phyloP scores from a whole-genome alignment of 2,329 filamentous ascomycete species.

The Orbilia quercus region DNA sequence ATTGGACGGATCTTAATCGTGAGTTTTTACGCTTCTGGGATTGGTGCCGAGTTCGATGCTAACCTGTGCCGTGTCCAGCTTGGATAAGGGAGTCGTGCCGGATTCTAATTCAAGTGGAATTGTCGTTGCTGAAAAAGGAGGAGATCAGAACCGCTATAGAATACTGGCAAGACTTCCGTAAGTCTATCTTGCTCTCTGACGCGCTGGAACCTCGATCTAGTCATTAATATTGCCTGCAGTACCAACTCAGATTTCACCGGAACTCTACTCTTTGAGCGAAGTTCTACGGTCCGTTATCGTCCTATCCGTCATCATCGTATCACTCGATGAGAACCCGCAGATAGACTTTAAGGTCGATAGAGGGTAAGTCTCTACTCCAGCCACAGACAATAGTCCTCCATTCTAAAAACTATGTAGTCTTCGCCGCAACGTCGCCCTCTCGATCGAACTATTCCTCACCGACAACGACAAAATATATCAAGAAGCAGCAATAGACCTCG shows the following conservation, averaged over 20 bases:
- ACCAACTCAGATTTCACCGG: slow-evolving; percentile 58
- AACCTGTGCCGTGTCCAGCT: slow-evolving; percentile 29
- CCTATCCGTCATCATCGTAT: slow-evolving; percentile 57
- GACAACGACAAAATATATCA: slow-evolving; percentile 58
- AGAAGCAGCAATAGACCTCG: slow-evolving; percentile 59
- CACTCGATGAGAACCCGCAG: slow-evolving; percentile 53
- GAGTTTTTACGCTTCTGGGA: background rate
- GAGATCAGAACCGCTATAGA: slow-evolving; percentile 43
- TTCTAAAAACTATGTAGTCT: slow-evolving; percentile 41
- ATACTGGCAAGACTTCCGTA: slow-evolving; percentile 58
- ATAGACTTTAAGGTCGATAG: slow-evolving; percentile 52
- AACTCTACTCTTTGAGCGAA: slow-evolving; percentile 58
- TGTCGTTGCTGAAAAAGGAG: slow-evolving; percentile 28
- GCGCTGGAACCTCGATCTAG: background rate
- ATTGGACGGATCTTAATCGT: slow-evolving; percentile 48
- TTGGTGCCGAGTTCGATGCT: slow-evolving; percentile 4
- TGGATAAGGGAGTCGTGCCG: slow-evolving; percentile 54
- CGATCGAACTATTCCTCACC: slow-evolving; percentile 58
- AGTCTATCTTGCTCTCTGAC: slow-evolving; percentile 18
- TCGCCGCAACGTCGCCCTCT: slow-evolving; percentile 59
- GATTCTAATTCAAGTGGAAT: slow-evolving; percentile 36
- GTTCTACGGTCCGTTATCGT: slow-evolving; percentile 58
- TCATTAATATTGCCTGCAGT: slow-evolving; percentile 30
- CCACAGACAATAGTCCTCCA: background rate
- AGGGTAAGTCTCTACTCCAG: slow-evolving; percentile 13